Conservation (phyloP, 352 stramenopile genomes). For the Globisporangium solare region DNA sequence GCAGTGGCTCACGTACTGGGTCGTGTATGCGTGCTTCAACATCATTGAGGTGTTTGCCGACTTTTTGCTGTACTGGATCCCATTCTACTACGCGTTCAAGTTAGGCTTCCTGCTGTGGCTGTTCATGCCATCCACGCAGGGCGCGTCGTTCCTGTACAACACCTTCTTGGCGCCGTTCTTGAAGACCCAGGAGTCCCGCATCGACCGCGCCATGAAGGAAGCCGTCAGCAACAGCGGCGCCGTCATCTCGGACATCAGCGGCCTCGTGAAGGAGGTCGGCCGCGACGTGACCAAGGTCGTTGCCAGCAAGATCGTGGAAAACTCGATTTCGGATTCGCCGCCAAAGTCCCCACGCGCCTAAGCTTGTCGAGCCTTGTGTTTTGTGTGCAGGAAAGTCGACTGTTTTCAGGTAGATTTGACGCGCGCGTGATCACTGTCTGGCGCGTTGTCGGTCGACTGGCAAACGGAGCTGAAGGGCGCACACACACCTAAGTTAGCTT, state of each 20-base stretch:
- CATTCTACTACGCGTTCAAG: conserved; percentile 98
- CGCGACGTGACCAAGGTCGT: conserved; percentile 74
- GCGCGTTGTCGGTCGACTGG: too few species aligned
- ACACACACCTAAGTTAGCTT: conserved; percentile 35
- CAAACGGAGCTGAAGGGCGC: neutral
- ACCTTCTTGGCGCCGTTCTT: conserved; percentile 89
- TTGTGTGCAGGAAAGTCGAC: conserved; percentile 7
- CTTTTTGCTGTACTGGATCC: conserved; percentile 96
- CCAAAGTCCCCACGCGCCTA: conserved; percentile 12
- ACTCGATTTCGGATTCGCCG: conserved; percentile 23
- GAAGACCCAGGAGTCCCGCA: conserved; percentile 75
- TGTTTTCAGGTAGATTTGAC: too few species aligned
- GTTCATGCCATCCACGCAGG: conserved; percentile 95
- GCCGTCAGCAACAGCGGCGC: conserved; percentile 64
- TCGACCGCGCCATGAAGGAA: conserved; percentile 84
- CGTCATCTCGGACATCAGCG: conserved; percentile 78
- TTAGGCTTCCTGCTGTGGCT: conserved; percentile 96
- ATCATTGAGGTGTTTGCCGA: conserved; percentile 96
- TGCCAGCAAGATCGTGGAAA: conserved; percentile 71
- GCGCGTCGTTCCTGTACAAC: conserved; percentile 94
- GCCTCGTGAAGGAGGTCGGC: conserved; percentile 70
- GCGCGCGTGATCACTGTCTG: too few species aligned
- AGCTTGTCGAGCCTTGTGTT: conserved; percentile 1
- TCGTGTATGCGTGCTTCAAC: conserved; percentile 97
- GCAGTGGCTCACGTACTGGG: conserved; percentile 96